These are phyloP conservation scores for Isabelozyma rhagii DNA, from an alignment of 805 yeast species.

Conservation along the genomic window DNA sequence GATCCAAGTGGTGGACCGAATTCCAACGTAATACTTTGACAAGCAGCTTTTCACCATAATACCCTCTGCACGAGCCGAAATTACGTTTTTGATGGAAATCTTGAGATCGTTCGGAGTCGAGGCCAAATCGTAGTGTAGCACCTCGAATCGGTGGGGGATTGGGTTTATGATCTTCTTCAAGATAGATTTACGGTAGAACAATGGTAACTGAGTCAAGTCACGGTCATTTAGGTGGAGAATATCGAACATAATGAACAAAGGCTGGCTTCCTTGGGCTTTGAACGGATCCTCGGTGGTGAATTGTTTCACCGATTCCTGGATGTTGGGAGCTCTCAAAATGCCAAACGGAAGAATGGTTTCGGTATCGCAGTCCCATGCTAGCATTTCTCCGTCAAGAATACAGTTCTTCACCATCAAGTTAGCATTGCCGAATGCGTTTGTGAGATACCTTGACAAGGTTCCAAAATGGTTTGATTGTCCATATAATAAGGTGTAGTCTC, in stretches of 20 bases:
- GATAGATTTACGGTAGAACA: slow-evolving; percentile 54
- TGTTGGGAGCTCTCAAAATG: slow-evolving; percentile 67
- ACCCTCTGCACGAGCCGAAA: slow-evolving; percentile 73
- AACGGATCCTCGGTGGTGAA: slow-evolving; percentile 34
- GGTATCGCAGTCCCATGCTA: slow-evolving; percentile 69
- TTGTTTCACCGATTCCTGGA: slow-evolving; percentile 46
- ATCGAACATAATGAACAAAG: slow-evolving; percentile 69
- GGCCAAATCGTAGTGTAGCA: slow-evolving; percentile 41
- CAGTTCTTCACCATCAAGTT: slow-evolving; percentile 23
- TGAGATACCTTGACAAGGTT: slow-evolving; percentile 51
- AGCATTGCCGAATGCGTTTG: slow-evolving; percentile 32
- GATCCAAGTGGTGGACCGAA: slow-evolving; percentile 67
- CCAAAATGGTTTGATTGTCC: slow-evolving; percentile 54
- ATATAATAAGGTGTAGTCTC: slow-evolving; percentile 69
- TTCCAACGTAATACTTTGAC: slow-evolving; percentile 59
- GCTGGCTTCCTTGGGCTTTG: slow-evolving; percentile 38
- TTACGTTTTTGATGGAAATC: slow-evolving; percentile 52
- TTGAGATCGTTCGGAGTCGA: slow-evolving; percentile 51
- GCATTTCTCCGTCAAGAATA: slow-evolving; percentile 89
- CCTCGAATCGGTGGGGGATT: slow-evolving; percentile 47
- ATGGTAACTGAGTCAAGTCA: slow-evolving; percentile 52
- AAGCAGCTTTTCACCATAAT: slow-evolving; percentile 66
- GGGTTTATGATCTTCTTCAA: slow-evolving; percentile 46
- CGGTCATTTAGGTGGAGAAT: slow-evolving; percentile 65
- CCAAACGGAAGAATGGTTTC: slow-evolving; percentile 73